Evolutionary conservation across 306 rosid genomes (phyloP).

Genomic region (Myrica gale): DNA sequence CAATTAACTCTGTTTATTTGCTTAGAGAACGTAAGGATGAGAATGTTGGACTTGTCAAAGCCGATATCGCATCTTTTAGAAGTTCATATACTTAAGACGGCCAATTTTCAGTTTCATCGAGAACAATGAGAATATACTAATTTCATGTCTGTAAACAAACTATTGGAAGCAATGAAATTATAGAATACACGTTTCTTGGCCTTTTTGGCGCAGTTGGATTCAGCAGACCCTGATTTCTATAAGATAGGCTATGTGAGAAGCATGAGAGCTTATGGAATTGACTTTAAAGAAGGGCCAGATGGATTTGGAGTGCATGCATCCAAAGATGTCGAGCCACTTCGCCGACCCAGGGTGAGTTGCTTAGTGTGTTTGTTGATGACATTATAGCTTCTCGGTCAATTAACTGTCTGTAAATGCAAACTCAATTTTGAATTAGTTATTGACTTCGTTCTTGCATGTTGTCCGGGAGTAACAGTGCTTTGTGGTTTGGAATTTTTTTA

Average conservation of each 20-base stretch:
- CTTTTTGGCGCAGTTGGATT: conserved; percentile 54
- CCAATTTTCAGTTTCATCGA: neutral
- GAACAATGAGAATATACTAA: neutral
- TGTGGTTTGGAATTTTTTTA: neutral
- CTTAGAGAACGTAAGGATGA: neutral
- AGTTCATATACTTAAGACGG: neutral
- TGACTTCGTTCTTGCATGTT: neutral
- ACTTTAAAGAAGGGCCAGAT: conserved; percentile 88
- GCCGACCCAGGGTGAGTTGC: conserved; percentile 85
- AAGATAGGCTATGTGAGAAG: conserved; percentile 81
- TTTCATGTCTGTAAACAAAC: neutral
- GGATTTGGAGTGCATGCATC: conserved; percentile 98
- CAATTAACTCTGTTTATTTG: conserved; percentile 14
- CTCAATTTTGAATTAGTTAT: conserved; percentile 1
- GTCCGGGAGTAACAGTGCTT: neutral
- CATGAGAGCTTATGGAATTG: conserved; percentile 91
- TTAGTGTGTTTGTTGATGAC: conserved; percentile 12
- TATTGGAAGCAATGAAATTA: too few species aligned
- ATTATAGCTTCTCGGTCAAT: conserved; percentile 2
- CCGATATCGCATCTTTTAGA: neutral
- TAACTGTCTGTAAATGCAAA: neutral
- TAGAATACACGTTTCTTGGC: conserved; percentile 15
- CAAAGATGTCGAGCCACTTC: conserved; percentile 92
- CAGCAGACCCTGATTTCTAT: conserved; percentile 94
- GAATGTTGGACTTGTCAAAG: neutral